These are phyloP conservation scores for Nakazawaea laoshanensis DNA, from an alignment of 805 yeast genomes.

Conservation along the genomic window DNA sequence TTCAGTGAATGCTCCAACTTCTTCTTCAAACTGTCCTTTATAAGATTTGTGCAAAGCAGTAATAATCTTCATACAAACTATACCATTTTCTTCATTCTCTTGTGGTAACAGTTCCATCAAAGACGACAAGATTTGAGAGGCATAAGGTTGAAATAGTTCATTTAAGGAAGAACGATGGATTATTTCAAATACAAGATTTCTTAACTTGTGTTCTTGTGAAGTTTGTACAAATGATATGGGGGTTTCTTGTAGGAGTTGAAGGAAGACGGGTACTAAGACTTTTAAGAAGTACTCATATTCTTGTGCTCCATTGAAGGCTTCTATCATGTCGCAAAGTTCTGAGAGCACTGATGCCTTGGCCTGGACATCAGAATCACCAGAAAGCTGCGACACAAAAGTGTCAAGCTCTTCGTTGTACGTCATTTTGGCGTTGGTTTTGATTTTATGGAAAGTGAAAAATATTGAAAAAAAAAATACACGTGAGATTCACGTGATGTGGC, in stretches of 20 bases:
- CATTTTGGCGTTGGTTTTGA: conserved; percentile 18
- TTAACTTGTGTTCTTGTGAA: conserved; percentile 68
- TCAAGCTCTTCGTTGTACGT: conserved; percentile 52
- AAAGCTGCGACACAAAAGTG: conserved; percentile 54
- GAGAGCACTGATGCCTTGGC: conserved; percentile 62
- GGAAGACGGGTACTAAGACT: conserved; percentile 61
- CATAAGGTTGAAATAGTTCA: conserved; percentile 69
- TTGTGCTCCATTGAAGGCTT: conserved; percentile 69
- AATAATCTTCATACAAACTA: conserved; percentile 78
- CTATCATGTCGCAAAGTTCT: conserved; percentile 82
- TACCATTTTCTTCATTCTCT: conserved; percentile 96
- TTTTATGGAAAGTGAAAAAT: background rate
- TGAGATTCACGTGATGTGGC: conserved; percentile 8
- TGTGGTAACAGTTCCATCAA: conserved; percentile 51
- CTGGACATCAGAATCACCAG: conserved; percentile 48
- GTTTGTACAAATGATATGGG: conserved; percentile 64
- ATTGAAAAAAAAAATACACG: conserved; percentile 5
- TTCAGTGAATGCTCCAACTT: conserved; percentile 72
- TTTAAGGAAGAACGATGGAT: conserved; percentile 76
- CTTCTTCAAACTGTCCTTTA: conserved; percentile 55
- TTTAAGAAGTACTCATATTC: conserved; percentile 76
- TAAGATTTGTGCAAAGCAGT: conserved; percentile 82
- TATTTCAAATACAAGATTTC: conserved; percentile 71
- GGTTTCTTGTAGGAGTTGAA: conserved; percentile 51
- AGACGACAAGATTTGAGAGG: conserved; percentile 48